phyloP scores from a whole-genome alignment of 2,329 filamentous ascomycete species.

The Grosmannia clavigera region DNA sequence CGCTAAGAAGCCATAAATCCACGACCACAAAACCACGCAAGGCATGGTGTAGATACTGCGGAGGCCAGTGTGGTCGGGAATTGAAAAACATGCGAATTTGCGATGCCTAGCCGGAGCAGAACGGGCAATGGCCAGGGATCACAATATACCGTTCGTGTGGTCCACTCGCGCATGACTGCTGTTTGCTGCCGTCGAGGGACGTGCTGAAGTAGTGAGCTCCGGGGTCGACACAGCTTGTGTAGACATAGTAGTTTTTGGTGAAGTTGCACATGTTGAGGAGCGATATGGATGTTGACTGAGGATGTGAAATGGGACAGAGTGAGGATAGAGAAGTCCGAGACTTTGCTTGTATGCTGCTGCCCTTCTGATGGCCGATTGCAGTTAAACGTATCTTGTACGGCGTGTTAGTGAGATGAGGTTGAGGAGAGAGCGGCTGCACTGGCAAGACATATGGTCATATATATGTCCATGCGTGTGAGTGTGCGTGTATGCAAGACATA shows the following conservation, averaged over 20 bases:
- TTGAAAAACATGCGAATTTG: no score
- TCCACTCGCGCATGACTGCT: constrained; percentile 45
- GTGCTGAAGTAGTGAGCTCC: constrained; percentile 60
- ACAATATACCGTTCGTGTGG: constrained; percentile 68
- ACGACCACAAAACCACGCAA: background rate
- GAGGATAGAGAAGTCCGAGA: background rate
- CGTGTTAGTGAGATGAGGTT: background rate
- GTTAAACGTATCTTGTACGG: background rate
- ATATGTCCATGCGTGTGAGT: background rate
- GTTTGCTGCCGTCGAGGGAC: constrained; percentile 51
- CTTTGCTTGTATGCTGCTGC: background rate
- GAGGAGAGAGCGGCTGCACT: background rate
- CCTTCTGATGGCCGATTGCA: background rate
- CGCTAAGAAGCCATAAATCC: background rate
- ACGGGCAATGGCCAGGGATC: constrained; percentile 47
- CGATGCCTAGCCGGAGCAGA: constrained; percentile 24
- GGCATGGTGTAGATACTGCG: background rate
- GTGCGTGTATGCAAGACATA: background rate
- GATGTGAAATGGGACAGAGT: background rate
- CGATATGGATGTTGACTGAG: background rate
- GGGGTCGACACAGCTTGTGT: constrained; percentile 56
- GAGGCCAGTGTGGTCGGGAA: background rate
- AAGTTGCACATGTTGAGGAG: constrained; percentile 44
- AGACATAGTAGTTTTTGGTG: constrained; percentile 68
- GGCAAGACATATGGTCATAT: background rate